Percentiles rank a stretch among this genome's conserved stretches.
phyloP scores from a whole-genome alignment of 2,329 filamentous ascomycete genomes.

The Xylaria sp. region DNA sequence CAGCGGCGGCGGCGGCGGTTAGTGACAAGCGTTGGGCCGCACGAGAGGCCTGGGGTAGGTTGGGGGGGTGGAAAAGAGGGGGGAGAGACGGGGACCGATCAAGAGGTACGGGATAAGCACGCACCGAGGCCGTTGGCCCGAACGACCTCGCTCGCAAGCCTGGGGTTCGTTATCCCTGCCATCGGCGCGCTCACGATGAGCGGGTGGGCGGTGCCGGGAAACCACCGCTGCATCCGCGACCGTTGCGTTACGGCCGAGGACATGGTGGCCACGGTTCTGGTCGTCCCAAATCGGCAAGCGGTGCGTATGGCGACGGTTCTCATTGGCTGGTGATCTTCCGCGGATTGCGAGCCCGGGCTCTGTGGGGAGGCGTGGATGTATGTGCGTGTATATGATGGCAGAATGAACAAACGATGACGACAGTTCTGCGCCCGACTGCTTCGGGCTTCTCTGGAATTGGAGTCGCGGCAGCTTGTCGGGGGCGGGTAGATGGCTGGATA shows the following conservation, averaged over 20 bases:
- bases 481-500: not conserved
- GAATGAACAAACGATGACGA: conserved; percentile 7
- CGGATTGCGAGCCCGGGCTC: not conserved
- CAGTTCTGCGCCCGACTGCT: not conserved
- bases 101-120: conserved; percentile 8
- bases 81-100: not conserved
- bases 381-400: not conserved
- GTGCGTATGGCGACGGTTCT: conserved; percentile 16
- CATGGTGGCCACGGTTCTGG: conserved; percentile 24
- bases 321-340: conserved; percentile 10
- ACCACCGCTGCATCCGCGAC: conserved; percentile 49
- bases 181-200: conserved; percentile 56
- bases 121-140: conserved; percentile 55
- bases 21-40: not conserved
- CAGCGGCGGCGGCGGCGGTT: not conserved
- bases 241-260: conserved; percentile 11
- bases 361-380: not conserved
- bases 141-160: conserved; percentile 53
- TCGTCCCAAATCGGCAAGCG: conserved; percentile 22
- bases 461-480: not conserved
- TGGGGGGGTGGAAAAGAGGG: not conserved
- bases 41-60: not conserved
- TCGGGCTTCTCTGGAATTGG: not conserved
- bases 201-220: conserved; percentile 52
- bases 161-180: conserved; percentile 52